Base-by-base conservation (phyloP, 2,329 filamentous ascomycete species). In the Fusarium floridanum region DNA sequence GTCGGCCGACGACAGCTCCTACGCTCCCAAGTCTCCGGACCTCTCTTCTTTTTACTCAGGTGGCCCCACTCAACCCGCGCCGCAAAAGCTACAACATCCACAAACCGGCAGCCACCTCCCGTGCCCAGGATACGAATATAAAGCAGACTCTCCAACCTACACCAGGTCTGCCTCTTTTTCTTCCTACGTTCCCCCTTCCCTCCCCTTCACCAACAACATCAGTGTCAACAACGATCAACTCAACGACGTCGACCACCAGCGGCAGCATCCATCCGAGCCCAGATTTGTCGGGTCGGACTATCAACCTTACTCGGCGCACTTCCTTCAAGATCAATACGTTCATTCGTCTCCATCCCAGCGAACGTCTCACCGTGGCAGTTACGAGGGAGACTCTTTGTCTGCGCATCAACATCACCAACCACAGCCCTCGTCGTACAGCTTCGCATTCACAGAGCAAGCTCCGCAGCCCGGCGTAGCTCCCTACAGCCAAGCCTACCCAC, bases 1-100 rank as follows among this genome's bases (percentile, higher is more conserved):
- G 83, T 89, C 89, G 84, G 85, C 84, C 76, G 84, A 85, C 79
- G 86, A 87, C 78, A 84, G 83, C 70, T 20, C 48, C 24, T 90
- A 90, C 83, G 88, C 86, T 75, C 89, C 89, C 75, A 88, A 86
- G 81, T 90, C 88, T 77, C 89, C 89, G 79, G 88, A 90, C 83
- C 85, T 90, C 75, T 90, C 88, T 69, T 89, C 86, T 68, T 86
- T 90, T 81, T 88, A 86, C 77, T 83, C 86, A 70, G 80, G 82
- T 71, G 75, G 80, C 78, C 80, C 82, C 79, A 81, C 80, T 74
- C 78, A 80, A 69, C 77, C 80, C 73, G 77, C 78, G 76, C 81
- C 80, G 71, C 82, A 82, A 72, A 79, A 81, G 67, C 78, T 78
- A 59, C 79, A 77, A 74, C 69, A 76, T 80, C 74, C 78, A 79